Conservation (phyloP, 176 grass and related monocot genomes). For the Cenchrus purpureus region DNA sequence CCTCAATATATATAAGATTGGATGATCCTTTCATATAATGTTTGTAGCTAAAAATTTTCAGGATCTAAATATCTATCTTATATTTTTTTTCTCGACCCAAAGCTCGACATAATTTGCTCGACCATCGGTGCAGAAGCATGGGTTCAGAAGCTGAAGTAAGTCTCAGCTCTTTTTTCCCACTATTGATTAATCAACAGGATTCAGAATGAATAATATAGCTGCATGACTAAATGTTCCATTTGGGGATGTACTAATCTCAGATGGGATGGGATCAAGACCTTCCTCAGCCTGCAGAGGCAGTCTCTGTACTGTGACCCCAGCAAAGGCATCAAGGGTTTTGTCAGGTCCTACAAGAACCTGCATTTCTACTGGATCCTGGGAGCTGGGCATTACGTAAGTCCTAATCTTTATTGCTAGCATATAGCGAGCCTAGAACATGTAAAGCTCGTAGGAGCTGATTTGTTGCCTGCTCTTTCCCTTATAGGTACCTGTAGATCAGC, state of each 20-base stretch:
- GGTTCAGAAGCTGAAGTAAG: constrained; percentile 92
- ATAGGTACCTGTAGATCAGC: constrained; percentile 72
- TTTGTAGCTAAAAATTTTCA: not conserved
- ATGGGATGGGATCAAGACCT: constrained; percentile 67
- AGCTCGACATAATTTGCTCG: constrained; percentile 91
- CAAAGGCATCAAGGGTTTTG: constrained; percentile 63
- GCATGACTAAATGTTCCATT: not conserved
- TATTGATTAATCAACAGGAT: too few relatives aligned
- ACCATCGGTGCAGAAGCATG: constrained; percentile 72
- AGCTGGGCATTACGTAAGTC: constrained; percentile 85
- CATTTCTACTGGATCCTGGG: constrained; percentile 95
- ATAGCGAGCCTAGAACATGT: constrained; percentile 1
- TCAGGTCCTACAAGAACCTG: constrained; percentile 82
- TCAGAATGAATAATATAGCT: not conserved
- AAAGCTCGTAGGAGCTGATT: not conserved
- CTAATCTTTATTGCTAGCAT: not conserved
- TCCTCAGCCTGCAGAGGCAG: constrained; percentile 51
- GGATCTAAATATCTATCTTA: not conserved
- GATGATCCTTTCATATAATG: not conserved
- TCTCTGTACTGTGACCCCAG: constrained; percentile 54
- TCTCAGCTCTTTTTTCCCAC: too few relatives aligned
- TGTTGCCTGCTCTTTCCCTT: constrained; percentile 12
- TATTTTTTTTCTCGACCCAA: not conserved
- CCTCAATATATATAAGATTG: not conserved
- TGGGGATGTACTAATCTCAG: constrained; percentile 14